phyloP scores from a whole-genome alignment of 257 asterid species.

The Cinchona pubescens region DNA sequence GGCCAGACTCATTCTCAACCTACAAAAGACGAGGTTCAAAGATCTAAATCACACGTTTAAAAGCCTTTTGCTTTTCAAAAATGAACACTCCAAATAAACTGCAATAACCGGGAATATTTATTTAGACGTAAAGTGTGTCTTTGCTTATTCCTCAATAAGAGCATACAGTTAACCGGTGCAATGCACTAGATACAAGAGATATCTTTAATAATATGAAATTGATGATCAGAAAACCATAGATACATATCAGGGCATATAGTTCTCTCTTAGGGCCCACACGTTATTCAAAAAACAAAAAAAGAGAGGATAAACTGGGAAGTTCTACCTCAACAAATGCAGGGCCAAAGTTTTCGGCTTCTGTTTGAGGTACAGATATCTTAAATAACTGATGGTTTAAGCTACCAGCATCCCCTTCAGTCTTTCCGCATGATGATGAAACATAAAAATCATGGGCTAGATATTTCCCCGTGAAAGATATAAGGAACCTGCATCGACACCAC shows the following conservation, averaged over 20 bases:
- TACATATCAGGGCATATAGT: background rate
- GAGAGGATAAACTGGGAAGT: background rate
- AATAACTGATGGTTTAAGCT: conserved; percentile 57
- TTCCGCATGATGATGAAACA: conserved; percentile 41
- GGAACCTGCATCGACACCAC: conserved; percentile 51
- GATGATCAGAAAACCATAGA: background rate
- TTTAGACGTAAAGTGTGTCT: too few species aligned
- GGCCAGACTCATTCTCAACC: conserved; percentile 94
- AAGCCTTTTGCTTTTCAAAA: background rate
- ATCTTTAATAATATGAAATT: background rate
- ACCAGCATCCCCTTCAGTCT: conserved; percentile 34
- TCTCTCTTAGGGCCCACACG: too few species aligned
- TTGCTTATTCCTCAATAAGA: background rate
- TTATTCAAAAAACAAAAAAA: background rate
- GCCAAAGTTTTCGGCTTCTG: conserved; percentile 54
- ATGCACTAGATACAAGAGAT: background rate
- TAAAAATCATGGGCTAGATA: conserved; percentile 53
- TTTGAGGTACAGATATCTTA: conserved; percentile 62
- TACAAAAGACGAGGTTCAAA: conserved; percentile 28
- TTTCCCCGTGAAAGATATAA: conserved; percentile 75
- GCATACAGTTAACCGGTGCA: background rate
- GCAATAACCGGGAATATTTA: background rate
- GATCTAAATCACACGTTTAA: background rate
- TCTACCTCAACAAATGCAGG: conserved; percentile 88
- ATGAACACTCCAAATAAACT: background rate